phyloP scores from a whole-genome alignment of 2,329 filamentous ascomycete genomes.

The Apiospora kogelbergensis region DNA sequence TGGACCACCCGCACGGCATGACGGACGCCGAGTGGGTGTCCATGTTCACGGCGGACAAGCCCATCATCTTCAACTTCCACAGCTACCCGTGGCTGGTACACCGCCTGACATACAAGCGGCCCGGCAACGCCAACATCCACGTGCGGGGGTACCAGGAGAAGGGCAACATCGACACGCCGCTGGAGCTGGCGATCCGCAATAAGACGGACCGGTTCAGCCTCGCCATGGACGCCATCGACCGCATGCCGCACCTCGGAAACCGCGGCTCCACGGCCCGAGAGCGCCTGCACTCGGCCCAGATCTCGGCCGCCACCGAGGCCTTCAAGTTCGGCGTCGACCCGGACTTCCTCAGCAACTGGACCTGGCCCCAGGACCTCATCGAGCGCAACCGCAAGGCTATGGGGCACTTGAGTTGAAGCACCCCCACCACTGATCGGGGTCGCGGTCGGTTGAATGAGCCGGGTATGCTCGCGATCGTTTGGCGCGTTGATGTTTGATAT shows the following conservation, averaged over 20 bases:
- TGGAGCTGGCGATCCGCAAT: constrained; percentile 77
- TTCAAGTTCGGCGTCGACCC: constrained; percentile 73
- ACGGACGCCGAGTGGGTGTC: constrained; percentile 64
- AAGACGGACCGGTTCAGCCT: constrained; percentile 75
- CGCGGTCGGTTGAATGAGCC: no score
- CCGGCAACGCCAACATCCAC: constrained; percentile 65
- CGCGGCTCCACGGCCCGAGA: constrained; percentile 62
- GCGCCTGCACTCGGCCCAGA: constrained; percentile 62
- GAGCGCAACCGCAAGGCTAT: constrained; percentile 39
- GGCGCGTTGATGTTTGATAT: neutral
- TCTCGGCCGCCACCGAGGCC: constrained; percentile 61
- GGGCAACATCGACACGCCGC: constrained; percentile 80
- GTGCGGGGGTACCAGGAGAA: constrained; percentile 82
- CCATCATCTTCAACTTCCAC: constrained; percentile 83
- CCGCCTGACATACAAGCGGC: constrained; percentile 73
- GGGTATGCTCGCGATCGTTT: no score
- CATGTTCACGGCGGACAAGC: constrained; percentile 71
- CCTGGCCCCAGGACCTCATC: constrained; percentile 54
- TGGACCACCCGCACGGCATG: constrained; percentile 73
- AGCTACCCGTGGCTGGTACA: constrained; percentile 80
- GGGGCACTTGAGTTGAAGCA: constrained; percentile 6
- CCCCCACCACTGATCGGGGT: neutral
- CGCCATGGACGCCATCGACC: constrained; percentile 75
- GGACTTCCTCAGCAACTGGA: constrained; percentile 63
- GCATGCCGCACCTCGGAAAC: constrained; percentile 62